Percentiles rank a stretch among this genome's conserved stretches.
Evolutionary conservation across 805 yeast genomes (phyloP).

Genomic region (Cyberlindnera maclurae): DNA sequence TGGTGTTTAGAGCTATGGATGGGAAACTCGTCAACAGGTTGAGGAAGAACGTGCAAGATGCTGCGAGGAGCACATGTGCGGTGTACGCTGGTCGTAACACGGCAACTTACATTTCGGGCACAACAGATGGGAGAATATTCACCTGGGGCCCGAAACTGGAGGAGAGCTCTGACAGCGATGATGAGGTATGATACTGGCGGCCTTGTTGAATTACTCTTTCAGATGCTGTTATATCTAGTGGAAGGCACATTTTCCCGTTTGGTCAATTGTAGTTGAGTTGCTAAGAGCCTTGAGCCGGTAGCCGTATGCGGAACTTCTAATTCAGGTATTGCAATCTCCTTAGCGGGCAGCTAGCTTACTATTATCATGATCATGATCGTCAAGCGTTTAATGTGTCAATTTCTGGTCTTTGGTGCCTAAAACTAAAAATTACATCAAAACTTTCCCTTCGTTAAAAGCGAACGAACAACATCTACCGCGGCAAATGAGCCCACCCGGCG

Average conservation of each 20-base stretch:
- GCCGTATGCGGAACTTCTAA: too few species aligned
- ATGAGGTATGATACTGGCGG: neutral
- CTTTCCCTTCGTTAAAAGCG: too few species aligned
- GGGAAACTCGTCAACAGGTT: conserved; percentile 59
- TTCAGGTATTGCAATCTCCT: too few species aligned
- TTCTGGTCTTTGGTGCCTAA: too few species aligned
- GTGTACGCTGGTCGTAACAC: conserved; percentile 39
- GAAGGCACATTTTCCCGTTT: too few species aligned
- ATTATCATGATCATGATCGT: too few species aligned
- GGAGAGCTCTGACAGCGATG: conserved; percentile 7
- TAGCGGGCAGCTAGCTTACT: too few species aligned
- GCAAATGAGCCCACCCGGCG: neutral
- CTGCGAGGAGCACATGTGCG: conserved; percentile 43
- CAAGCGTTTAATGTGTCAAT: too few species aligned
- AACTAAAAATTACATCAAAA: too few species aligned
- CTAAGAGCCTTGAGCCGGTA: too few species aligned
- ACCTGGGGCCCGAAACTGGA: conserved; percentile 42
- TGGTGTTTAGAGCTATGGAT: conserved; percentile 48
- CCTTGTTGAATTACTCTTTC: neutral
- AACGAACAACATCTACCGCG: neutral
- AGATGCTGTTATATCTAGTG: too few species aligned
- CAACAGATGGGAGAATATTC: conserved; percentile 58
- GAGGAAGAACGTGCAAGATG: conserved; percentile 34
- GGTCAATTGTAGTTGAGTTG: too few species aligned
- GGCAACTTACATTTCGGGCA: conserved; percentile 49